A percentile compares a stretch with the other conserved stretches of the same genome.
Evolutionary conservation across 2,329 filamentous ascomycete species (phyloP).

Genomic region (Calonectria pauciramosa): DNA sequence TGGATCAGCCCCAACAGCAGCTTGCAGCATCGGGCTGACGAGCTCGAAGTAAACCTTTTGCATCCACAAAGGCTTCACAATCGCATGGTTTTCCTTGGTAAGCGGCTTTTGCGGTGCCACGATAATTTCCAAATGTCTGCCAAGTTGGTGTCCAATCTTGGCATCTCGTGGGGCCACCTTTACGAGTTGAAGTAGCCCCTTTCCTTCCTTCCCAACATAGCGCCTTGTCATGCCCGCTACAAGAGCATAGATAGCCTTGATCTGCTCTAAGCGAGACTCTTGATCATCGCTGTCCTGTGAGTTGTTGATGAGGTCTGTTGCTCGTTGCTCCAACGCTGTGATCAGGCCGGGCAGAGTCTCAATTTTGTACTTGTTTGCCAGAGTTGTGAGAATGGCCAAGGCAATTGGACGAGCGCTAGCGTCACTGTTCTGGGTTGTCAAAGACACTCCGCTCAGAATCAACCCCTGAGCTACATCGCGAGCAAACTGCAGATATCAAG

Average conservation of each 20-base stretch:
- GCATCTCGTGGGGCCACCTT: slow-evolving; percentile 51
- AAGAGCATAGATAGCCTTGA: slow-evolving; percentile 52
- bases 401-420: slow-evolving; percentile 44
- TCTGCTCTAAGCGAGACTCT: slow-evolving; percentile 40
- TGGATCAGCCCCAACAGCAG: slow-evolving; percentile 53
- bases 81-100: slow-evolving; percentile 57
- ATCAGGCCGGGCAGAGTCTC: slow-evolving; percentile 49
- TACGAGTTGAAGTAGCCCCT: slow-evolving; percentile 52
- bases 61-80: slow-evolving; percentile 60
- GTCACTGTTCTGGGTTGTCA: slow-evolving; percentile 15
- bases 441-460: slow-evolving; percentile 45
- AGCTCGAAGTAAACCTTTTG: slow-evolving; percentile 65
- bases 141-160: slow-evolving; percentile 55
- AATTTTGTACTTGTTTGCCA: slow-evolving; percentile 61
- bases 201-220: slow-evolving; percentile 52
- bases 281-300: slow-evolving; percentile 26
- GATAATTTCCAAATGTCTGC: slow-evolving; percentile 58
- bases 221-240: slow-evolving; percentile 55
- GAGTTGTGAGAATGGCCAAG: slow-evolving; percentile 55
- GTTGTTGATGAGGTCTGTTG: slow-evolving; percentile 36
- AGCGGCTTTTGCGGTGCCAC: slow-evolving; percentile 57
- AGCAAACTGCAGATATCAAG: slow-evolving; percentile 48
- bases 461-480: slow-evolving; percentile 53
- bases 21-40: slow-evolving; percentile 59
- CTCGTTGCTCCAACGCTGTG: slow-evolving; percentile 42